Evolutionary conservation across 129 eudicot species (phyloP).

Genomic region (Mikania micrantha): DNA sequence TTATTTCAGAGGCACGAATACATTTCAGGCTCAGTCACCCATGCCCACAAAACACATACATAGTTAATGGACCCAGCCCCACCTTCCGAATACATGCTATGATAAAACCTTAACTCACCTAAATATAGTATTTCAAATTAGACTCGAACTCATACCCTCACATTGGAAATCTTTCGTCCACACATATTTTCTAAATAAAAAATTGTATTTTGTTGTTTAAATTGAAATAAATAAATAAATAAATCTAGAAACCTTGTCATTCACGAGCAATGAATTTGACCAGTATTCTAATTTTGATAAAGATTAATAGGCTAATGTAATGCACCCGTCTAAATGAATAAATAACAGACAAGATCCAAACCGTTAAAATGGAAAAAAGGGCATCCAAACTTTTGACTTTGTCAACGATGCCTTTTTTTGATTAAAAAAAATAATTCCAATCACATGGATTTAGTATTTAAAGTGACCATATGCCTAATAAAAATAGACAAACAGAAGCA

Average conservation of each 20-base stretch:
- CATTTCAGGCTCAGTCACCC: too few species aligned
- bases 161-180: too few species aligned
- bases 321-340: not conserved
- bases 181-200: not conserved
- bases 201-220: not conserved
- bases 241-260: slow-evolving; percentile 14
- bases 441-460: slow-evolving; percentile 18
- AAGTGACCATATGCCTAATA: slow-evolving; percentile 10
- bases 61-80: too few species aligned
- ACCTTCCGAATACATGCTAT: too few species aligned
- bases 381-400: slow-evolving; percentile 15
- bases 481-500: slow-evolving; percentile 17
- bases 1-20: too few species aligned
- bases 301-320: slow-evolving; percentile 15
- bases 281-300: not conserved
- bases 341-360: slow-evolving; percentile 19
- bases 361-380: slow-evolving; percentile 6
- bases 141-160: too few species aligned
- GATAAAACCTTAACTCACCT: too few species aligned
- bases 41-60: too few species aligned
- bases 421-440: slow-evolving; percentile 16
- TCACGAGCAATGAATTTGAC: slow-evolving; percentile 25
- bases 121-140: too few species aligned
- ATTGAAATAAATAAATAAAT: not conserved
- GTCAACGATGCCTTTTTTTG: slow-evolving; percentile 8